These are phyloP conservation scores for Leptomonas seymouri DNA, from an alignment of 208 protist species.

Conservation along the genomic window DNA sequence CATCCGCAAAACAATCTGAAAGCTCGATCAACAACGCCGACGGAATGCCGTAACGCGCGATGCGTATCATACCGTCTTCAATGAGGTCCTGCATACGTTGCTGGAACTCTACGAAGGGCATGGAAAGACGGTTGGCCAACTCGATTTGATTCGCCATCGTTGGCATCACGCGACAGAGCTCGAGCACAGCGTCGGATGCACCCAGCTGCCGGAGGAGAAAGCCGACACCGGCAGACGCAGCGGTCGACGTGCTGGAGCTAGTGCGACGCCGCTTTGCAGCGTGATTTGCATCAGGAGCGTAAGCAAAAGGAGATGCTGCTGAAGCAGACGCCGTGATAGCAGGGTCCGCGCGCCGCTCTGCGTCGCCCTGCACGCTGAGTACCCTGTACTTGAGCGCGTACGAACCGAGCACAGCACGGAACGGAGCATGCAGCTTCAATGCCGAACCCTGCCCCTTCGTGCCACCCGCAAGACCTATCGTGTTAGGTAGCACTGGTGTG, in stretches of 20 bases:
- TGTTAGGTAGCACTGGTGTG: background rate
- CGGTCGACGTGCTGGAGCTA: background rate
- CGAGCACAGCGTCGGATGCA: conserved; percentile 62
- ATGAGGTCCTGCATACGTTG: conserved; percentile 69
- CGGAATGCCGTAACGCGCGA: conserved; percentile 28
- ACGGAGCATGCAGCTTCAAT: conserved; percentile 15
- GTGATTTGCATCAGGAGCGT: background rate
- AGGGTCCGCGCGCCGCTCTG: background rate
- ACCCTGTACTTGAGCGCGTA: conserved; percentile 57
- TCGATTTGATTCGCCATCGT: conserved; percentile 56
- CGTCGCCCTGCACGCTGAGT: conserved; percentile 8
- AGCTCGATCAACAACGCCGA: conserved; percentile 36
- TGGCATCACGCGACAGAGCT: conserved; percentile 41
- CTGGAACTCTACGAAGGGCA: conserved; percentile 64
- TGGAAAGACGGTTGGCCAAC: conserved; percentile 55
- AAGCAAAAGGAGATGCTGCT: background rate
- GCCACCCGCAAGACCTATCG: background rate
- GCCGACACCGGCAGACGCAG: conserved; percentile 36
- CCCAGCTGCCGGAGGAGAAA: conserved; percentile 65
- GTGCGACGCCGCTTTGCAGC: conserved; percentile 24
- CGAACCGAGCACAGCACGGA: conserved; percentile 49
- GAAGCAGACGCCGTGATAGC: background rate
- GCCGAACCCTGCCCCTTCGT: background rate
- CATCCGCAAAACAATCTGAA: conserved; percentile 34
- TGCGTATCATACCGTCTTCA: conserved; percentile 28